These are phyloP conservation scores for Fraxinus nigra DNA, from an alignment of 305 asterid species.

Conservation along the genomic window DNA sequence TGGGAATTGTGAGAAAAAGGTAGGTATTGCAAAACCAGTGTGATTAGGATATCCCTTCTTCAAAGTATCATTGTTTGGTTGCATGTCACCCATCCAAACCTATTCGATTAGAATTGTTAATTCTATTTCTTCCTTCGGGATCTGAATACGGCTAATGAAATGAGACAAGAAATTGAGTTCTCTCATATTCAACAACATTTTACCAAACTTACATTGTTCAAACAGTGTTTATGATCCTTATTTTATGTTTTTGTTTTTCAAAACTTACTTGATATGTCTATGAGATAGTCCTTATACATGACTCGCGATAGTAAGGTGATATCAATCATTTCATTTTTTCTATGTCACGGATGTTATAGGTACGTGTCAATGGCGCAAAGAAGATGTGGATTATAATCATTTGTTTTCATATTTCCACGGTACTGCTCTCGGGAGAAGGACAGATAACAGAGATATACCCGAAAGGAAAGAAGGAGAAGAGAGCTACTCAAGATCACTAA, in stretches of 20 bases:
- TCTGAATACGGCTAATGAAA: constrained; percentile 2
- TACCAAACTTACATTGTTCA: not conserved
- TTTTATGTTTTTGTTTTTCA: not conserved
- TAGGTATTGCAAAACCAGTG: constrained; percentile 29
- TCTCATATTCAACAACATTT: not conserved
- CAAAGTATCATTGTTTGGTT: constrained; percentile 16
- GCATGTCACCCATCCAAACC: constrained; percentile 31
- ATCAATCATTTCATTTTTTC: not conserved
- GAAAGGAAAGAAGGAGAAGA: not conserved
- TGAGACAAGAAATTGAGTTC: not conserved
- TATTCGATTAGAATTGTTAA: constrained; percentile 11
- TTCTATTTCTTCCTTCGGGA: not conserved
- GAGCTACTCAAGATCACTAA: not conserved
- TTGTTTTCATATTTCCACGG: not conserved
- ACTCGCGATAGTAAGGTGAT: not conserved
- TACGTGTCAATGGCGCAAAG: not conserved
- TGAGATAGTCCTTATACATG: not conserved
- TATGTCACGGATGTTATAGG: not conserved
- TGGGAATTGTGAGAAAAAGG: constrained; percentile 42
- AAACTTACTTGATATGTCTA: not conserved
- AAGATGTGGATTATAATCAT: not conserved
- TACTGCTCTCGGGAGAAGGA: not conserved
- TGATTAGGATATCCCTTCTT: constrained; percentile 25
- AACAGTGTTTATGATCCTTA: not conserved
- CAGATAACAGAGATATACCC: not conserved